A percentile compares a stretch with the other conserved stretches of the same genome.
Evolutionary conservation across 306 rosid species (phyloP).

Genomic region (Citrullus mucosospermus): DNA sequence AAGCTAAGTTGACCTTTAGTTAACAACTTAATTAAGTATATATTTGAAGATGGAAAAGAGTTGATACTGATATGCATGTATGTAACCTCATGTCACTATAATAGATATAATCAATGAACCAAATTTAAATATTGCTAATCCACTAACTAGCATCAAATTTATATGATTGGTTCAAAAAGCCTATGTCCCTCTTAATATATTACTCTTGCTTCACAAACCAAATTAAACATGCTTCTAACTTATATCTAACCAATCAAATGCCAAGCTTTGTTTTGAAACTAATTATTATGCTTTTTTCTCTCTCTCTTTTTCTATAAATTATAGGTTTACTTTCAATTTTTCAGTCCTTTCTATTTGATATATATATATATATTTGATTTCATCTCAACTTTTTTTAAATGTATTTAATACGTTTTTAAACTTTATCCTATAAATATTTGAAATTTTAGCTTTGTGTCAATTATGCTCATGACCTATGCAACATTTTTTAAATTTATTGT

Average conservation of each 20-base stretch:
- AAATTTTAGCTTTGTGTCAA: too few species aligned
- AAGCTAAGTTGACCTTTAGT: slow-evolving; percentile 9
- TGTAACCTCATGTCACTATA: not conserved
- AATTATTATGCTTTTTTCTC: too few species aligned
- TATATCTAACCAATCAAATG: not conserved
- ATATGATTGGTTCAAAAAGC: not conserved
- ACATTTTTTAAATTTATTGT: too few species aligned
- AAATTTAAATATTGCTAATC: not conserved
- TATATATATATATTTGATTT: too few species aligned
- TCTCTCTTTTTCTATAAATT: too few species aligned
- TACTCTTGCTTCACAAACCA: not conserved
- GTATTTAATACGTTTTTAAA: too few species aligned
- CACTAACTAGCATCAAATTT: not conserved
- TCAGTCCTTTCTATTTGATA: too few species aligned
- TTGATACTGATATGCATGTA: not conserved
- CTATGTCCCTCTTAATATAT: not conserved
- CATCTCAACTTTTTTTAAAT: too few species aligned
- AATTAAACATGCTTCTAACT: not conserved
- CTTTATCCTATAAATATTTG: too few species aligned
- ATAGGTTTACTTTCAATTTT: too few species aligned
- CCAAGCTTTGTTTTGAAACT: not conserved
- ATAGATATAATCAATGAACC: not conserved
- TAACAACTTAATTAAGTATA: not conserved
- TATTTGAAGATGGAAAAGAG: not conserved
- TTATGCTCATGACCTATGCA: too few species aligned